Evolutionary conservation across 2,329 filamentous ascomycete genomes (phyloP), one percentile per base, ranked within the genome.

Genomic region (Fusarium drepaniforme): DNA sequence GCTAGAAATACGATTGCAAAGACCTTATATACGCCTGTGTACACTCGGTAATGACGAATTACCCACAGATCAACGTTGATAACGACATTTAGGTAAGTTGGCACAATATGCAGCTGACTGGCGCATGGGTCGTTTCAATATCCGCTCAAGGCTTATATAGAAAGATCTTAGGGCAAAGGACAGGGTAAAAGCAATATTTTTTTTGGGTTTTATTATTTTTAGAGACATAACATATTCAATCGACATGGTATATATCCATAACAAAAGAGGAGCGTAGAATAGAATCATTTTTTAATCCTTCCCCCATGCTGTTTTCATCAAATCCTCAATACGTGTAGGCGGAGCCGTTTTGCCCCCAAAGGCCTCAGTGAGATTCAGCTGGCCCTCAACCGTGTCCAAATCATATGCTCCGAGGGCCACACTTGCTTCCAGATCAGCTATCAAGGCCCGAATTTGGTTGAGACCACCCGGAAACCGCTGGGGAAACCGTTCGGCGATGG

Each of bases 361-460:
- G 16, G 11, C 33, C 23, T 40, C 23, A 18, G 42, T 25, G 38
- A 62, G 59, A 33, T 46, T 28, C 44, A 83, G 44, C n/a, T 57
- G 53, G n/a, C 37, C 60, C 3, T 38, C 33, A 11, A 72, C 33
- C 6, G 11, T 60, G 28, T 67, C 67, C 23, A 82, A 74, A 57
- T 82, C 79, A 63, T 75, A 82, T 3, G 79, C 79, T 2, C 80
- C 80, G 13, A 82, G 74, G 7, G 77, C 80, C 9, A 82, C 78
- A 28, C 77, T 73, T 0, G 78, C 79, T 49, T 80, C 80, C n/a
- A 82, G 76, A 67, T 82, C 80, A 28, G 78, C 80, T 28, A 80
- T 74, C 40, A 82, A 68, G 8, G 67, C 77, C 56, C 75, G 70
- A 12, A 82, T 28, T 62, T 80, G 75, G 3, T 71, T 62, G 49